A percentile compares a stretch with the other conserved stretches of the same genome.
Conservation (phyloP, 805 yeast species). For the Ogataea methylovora region DNA sequence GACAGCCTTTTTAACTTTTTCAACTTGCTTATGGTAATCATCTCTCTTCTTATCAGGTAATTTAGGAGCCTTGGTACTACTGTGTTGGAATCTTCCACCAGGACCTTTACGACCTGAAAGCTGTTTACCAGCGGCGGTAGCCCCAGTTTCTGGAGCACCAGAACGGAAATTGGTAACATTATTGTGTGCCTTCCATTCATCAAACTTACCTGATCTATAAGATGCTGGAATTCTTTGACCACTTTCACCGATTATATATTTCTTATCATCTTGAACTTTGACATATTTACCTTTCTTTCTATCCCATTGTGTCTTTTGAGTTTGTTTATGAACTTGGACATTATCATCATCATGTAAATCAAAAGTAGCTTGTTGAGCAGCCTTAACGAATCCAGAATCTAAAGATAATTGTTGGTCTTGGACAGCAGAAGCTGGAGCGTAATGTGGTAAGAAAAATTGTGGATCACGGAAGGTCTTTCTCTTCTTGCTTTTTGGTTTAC, state of each 20-base stretch:
- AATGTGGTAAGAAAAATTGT: slow-evolving; percentile 76
- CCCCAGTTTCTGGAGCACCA: slow-evolving; percentile 45
- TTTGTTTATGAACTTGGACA: slow-evolving; percentile 57
- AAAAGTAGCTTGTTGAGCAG: slow-evolving; percentile 79
- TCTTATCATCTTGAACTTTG: slow-evolving; percentile 75
- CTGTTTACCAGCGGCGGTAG: not conserved
- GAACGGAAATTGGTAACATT: slow-evolving; percentile 41
- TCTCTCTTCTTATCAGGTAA: slow-evolving; percentile 88
- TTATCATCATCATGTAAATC: slow-evolving; percentile 71
- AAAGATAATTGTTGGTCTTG: slow-evolving; percentile 72
- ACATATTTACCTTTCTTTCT: slow-evolving; percentile 85
- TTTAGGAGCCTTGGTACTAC: slow-evolving; percentile 71
- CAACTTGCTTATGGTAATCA: slow-evolving; percentile 74
- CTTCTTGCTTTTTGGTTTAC: slow-evolving; percentile 20
- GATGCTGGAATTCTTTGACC: slow-evolving; percentile 92
- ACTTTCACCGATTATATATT: slow-evolving; percentile 88
- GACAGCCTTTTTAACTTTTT: slow-evolving; percentile 71
- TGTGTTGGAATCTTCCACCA: slow-evolving; percentile 62
- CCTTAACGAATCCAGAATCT: slow-evolving; percentile 64
- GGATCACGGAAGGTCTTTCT: slow-evolving; percentile 65
- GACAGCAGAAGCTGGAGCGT: slow-evolving; percentile 71
- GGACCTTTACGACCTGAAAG: slow-evolving; percentile 13
- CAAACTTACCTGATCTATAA: slow-evolving; percentile 84
- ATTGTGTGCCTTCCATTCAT: slow-evolving; percentile 80
- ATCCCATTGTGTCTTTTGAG: slow-evolving; percentile 81